These are phyloP conservation scores for Pinus taeda DNA, from an alignment of 75 land plant genomes.

Conservation along the genomic window DNA sequence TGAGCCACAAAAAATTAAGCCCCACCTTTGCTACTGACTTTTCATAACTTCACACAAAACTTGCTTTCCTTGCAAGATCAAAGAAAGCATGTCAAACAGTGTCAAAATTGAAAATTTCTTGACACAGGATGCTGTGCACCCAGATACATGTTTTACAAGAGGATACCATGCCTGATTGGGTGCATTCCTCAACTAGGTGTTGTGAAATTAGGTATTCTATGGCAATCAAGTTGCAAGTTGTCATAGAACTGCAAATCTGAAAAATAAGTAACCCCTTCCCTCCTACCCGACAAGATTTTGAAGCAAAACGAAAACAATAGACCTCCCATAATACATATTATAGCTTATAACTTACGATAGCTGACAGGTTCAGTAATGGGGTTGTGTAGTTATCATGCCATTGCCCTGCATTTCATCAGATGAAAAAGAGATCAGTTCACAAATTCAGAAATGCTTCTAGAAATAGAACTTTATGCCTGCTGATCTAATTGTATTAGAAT, in stretches of 20 bases:
- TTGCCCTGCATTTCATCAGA: constrained; percentile 7
- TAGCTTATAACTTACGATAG: neutral
- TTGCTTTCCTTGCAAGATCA: constrained; percentile 4
- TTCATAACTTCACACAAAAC: constrained; percentile 8
- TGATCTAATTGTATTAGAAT: neutral
- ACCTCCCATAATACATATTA: constrained; percentile 6
- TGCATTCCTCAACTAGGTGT: neutral
- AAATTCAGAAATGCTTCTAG: neutral
- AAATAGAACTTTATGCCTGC: neutral
- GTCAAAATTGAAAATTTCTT: constrained; percentile 5
- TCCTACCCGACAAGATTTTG: neutral
- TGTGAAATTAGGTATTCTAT: neutral
- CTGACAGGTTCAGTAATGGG: neutral
- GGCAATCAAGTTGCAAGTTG: neutral
- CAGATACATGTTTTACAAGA: constrained; percentile 5
- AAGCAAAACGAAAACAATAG: neutral
- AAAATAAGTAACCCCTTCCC: neutral
- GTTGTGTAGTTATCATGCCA: constrained; percentile 3
- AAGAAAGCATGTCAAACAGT: neutral
- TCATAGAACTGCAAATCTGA: neutral
- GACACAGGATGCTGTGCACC: constrained; percentile 7
- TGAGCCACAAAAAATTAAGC: constrained; percentile 3
- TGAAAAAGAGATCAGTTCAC: neutral
- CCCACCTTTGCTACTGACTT: neutral
- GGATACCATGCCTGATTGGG: constrained; percentile 4